phyloP scores from a whole-genome alignment of 2,329 filamentous ascomycete genomes.

The Aurifilum marmelostoma region DNA sequence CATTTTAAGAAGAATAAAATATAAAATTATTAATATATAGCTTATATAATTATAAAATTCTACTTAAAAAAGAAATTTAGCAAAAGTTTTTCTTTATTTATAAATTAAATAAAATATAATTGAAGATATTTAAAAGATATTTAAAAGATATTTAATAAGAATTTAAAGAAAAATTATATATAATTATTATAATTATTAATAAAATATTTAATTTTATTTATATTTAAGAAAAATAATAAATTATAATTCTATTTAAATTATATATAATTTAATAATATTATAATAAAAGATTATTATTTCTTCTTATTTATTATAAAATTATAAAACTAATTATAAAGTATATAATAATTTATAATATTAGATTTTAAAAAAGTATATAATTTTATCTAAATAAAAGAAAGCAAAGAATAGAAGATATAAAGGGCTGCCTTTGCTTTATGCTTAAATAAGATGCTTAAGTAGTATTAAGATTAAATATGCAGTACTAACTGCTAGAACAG shows the following conservation, averaged over 20 bases:
- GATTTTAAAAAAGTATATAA: too few relatives aligned
- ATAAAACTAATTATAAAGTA: background rate
- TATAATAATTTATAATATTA: slow-evolving; percentile 11
- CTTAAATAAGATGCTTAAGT: too few relatives aligned
- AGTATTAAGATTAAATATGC: too few relatives aligned
- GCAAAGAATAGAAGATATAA: too few relatives aligned
- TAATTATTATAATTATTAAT: slow-evolving; percentile 16
- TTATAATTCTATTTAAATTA: slow-evolving; percentile 11
- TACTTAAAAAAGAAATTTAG: slow-evolving; percentile 20
- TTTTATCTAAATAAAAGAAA: too few relatives aligned
- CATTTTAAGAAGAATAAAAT: background rate
- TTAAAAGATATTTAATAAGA: slow-evolving; percentile 21
- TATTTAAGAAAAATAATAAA: slow-evolving; percentile 7
- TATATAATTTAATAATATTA: slow-evolving; percentile 8
- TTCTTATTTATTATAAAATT: slow-evolving; percentile 7
- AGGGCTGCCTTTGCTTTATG: too few relatives aligned
- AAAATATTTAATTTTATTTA: slow-evolving; percentile 20
- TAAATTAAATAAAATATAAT: background rate
- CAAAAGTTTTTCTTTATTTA: background rate
- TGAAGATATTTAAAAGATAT: slow-evolving; percentile 18
- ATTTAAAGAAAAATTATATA: slow-evolving; percentile 21
- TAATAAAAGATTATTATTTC: background rate
- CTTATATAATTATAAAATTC: too few relatives aligned
- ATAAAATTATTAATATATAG: background rate
- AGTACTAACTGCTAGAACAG: too few relatives aligned